A percentile compares a stretch with the other conserved stretches of the same genome.
Conservation (phyloP, 345 rosid species). For the Eucalyptus pauciflora region DNA sequence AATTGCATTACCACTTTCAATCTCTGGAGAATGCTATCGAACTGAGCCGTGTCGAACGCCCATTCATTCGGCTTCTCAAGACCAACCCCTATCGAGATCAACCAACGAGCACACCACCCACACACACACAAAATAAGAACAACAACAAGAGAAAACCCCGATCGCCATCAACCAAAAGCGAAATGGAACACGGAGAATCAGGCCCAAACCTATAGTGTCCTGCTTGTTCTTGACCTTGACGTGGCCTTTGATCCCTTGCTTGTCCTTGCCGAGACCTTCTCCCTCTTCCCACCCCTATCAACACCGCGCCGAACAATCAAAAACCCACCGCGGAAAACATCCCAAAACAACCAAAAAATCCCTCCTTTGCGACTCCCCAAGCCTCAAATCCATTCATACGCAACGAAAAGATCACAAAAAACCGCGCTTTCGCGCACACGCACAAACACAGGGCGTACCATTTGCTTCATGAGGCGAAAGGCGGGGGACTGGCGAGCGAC, state of each 20-base stretch:
- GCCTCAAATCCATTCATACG: background rate
- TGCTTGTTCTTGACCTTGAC: slow-evolving; percentile 86
- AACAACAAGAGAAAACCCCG: background rate
- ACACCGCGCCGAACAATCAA: background rate
- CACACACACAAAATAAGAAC: background rate
- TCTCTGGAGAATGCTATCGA: slow-evolving; percentile 85
- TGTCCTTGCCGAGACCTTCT: slow-evolving; percentile 96
- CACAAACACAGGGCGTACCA: slow-evolving; percentile 21
- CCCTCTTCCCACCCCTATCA: slow-evolving; percentile 98
- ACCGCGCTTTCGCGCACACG: background rate
- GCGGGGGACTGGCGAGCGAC: slow-evolving; percentile 69
- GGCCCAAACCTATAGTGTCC: slow-evolving; percentile 54
- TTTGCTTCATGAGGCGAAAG: slow-evolving; percentile 94
- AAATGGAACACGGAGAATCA: background rate
- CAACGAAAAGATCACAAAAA: background rate
- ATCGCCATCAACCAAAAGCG: background rate
- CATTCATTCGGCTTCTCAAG: slow-evolving; percentile 80
- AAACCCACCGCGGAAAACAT: background rate
- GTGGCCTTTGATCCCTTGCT: slow-evolving; percentile 91
- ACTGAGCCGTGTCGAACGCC: slow-evolving; percentile 95
- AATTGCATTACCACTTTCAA: slow-evolving; percentile 68
- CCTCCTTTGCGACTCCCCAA: background rate
- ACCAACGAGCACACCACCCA: background rate
- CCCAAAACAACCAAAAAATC: background rate
- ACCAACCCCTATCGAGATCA: slow-evolving; percentile 54